These are phyloP conservation scores for Hysterium pulicare DNA, from an alignment of 2,329 filamentous ascomycete genomes.

Conservation along the genomic window DNA sequence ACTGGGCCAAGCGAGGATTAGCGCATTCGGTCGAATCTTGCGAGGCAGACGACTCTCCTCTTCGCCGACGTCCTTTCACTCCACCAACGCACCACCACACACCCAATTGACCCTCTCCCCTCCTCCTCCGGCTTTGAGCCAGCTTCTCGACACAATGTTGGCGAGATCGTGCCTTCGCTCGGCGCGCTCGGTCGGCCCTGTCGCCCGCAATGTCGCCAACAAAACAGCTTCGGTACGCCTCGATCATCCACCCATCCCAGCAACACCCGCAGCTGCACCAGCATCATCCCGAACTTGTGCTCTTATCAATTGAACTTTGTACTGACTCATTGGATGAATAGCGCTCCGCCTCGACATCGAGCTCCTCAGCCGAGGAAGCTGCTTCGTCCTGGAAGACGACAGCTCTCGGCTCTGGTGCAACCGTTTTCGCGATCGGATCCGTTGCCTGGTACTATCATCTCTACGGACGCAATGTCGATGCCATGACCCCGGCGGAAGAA, in stretches of 20 bases:
- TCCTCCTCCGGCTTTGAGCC: slow-evolving; percentile 33
- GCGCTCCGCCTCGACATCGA: slow-evolving; percentile 67
- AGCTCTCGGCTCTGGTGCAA: slow-evolving; percentile 81
- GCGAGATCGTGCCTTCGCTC: slow-evolving; percentile 87
- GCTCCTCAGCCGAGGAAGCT: slow-evolving; percentile 63
- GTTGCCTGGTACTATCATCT: slow-evolving; percentile 97
- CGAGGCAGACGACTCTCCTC: slow-evolving; percentile 4
- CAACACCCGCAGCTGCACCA: slow-evolving; percentile 26
- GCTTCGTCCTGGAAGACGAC: slow-evolving; percentile 79
- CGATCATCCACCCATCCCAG: slow-evolving; percentile 22
- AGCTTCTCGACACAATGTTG: slow-evolving; percentile 68
- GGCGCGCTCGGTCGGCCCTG: slow-evolving; percentile 78
- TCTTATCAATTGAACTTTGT: slow-evolving; percentile 25
- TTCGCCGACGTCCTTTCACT: slow-evolving; percentile 9
- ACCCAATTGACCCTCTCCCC: slow-evolving; percentile 34
- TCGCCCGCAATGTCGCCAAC: slow-evolving; percentile 62
- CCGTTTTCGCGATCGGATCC: slow-evolving; percentile 80
- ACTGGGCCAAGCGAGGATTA: not conserved
- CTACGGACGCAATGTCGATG: slow-evolving; percentile 83
- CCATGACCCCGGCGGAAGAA: slow-evolving; percentile 92
- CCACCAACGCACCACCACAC: slow-evolving; percentile 28
- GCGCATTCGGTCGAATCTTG: slow-evolving; percentile 4
- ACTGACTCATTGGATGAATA: slow-evolving; percentile 35
- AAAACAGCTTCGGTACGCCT: slow-evolving; percentile 47
- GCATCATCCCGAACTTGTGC: slow-evolving; percentile 20